phyloP scores from a whole-genome alignment of 495 filamentous ascomycete genomes.

The Penicillium herquei region DNA sequence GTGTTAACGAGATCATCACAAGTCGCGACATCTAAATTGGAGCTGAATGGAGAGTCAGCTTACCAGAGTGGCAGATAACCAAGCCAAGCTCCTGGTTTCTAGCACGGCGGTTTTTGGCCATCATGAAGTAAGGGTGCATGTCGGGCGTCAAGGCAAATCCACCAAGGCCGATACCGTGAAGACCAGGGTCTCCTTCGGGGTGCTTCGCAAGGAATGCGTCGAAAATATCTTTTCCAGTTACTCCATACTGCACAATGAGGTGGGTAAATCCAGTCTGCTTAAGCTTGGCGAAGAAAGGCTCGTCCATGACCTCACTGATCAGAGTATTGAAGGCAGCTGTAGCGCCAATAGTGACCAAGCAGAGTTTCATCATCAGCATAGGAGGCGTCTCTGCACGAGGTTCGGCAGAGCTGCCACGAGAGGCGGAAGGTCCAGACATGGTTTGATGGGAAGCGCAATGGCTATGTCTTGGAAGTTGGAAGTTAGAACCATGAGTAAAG shows the following conservation, averaged over 20 bases:
- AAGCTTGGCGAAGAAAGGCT: slow-evolving; percentile 54
- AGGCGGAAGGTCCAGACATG: too few relatives aligned
- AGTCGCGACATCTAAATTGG: too few relatives aligned
- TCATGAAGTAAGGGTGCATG: slow-evolving; percentile 55
- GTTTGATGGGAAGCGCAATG: too few relatives aligned
- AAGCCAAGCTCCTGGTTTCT: slow-evolving; percentile 36
- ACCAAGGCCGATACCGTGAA: slow-evolving; percentile 49
- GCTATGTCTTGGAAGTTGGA: too few relatives aligned
- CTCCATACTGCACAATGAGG: slow-evolving; percentile 76
- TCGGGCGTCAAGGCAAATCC: slow-evolving; percentile 67
- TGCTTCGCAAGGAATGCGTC: slow-evolving; percentile 30
- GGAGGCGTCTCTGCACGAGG: too few relatives aligned
- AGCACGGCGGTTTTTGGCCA: slow-evolving; percentile 27
- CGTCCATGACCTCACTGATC: slow-evolving; percentile 60
- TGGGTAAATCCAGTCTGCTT: slow-evolving; percentile 59
- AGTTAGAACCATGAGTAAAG: too few relatives aligned
- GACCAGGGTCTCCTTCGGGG: slow-evolving; percentile 13
- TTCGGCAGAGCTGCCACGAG: too few relatives aligned
- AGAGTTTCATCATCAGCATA: slow-evolving; percentile 23
- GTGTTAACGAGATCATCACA: not conserved
- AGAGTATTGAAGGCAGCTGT: slow-evolving; percentile 79
- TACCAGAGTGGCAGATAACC: slow-evolving; percentile 90
- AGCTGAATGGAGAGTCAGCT: not conserved
- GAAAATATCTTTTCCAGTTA: slow-evolving; percentile 49
- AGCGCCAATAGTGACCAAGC: slow-evolving; percentile 88